Conservation (phyloP, 441 rosid species). For the Brassica balearica region DNA sequence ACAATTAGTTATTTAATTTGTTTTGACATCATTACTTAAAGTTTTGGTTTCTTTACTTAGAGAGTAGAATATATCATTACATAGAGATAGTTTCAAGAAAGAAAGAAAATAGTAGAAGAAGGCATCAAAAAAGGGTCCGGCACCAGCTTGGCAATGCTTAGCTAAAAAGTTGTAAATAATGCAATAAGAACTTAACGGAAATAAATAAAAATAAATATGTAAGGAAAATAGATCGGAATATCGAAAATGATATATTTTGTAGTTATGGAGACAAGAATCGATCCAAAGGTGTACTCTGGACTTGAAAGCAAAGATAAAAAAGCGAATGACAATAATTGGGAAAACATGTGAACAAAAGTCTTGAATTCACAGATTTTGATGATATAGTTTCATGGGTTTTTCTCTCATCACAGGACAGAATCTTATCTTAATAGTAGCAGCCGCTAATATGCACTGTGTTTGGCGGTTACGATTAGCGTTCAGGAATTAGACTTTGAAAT, state of each 20-base stretch:
- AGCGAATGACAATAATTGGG: slow-evolving; percentile 40
- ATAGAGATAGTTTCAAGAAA: neutral
- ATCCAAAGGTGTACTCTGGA: slow-evolving; percentile 40
- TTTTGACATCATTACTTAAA: slow-evolving; percentile 1
- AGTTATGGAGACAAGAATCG: slow-evolving; percentile 37
- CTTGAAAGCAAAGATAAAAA: slow-evolving; percentile 24
- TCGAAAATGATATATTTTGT: neutral
- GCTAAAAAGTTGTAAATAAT: slow-evolving; percentile 38
- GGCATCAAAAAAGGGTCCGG: neutral
- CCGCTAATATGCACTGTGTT: slow-evolving; percentile 31
- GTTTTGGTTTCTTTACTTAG: neutral
- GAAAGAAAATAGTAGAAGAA: neutral
- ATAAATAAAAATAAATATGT: neutral
- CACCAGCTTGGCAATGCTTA: slow-evolving; percentile 34
- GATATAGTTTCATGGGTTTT: slow-evolving; percentile 21
- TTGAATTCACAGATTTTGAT: slow-evolving; percentile 35
- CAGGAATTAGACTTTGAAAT: slow-evolving; percentile 14
- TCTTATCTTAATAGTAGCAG: slow-evolving; percentile 30
- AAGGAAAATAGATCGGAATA: slow-evolving; percentile 28
- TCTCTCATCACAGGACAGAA: slow-evolving; percentile 16
- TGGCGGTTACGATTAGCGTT: slow-evolving; percentile 35
- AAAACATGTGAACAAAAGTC: slow-evolving; percentile 42
- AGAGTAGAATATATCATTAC: neutral
- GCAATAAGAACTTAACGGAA: slow-evolving; percentile 9
- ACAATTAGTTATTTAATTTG: slow-evolving; percentile 2